Base-by-base conservation (phyloP, 2,329 filamentous ascomycete species). In the Monilinia aucupariae region DNA sequence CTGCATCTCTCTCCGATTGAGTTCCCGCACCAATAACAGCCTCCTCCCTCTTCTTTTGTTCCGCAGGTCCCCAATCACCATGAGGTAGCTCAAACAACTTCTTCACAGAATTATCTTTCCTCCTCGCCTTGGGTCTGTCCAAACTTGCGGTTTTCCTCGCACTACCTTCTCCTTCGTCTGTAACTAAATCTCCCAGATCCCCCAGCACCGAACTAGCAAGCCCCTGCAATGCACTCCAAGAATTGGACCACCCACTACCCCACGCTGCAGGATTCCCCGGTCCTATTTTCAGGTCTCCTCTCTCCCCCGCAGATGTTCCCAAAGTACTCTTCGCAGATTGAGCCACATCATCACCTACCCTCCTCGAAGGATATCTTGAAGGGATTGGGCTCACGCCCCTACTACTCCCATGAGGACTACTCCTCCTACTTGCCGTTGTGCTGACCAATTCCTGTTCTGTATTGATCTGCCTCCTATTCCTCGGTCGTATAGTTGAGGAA, bases 1-100 rank as follows among this genome's bases (percentile, higher is more conserved):
- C 79, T 12, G 81, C 78, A 43, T 86, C 80, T 62, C 83, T 78
- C 64, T 84, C 78, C 4, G 77, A 79, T 32, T 79, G 72, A 48
- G 81, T 82, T 10, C 84, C 84, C 15, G 79, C 78, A 0, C 80
- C 84, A 56, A 86, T 81, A 25, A 64, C 67, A 15, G 64, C 66
- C 62, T 70, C 68, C 37, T 62, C 66, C 62, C 65, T 64, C 39
- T 64, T 68, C 30, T 66, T 66, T 41, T 65, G 54, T 41, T 59
- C 62, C 30, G 54, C 63, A 22, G 71, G 71, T n/a, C 73, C 72
- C 73, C 72, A 74, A 54, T 64, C 63, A 27, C 62, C 62, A 3
- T 64, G 64, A n/a, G 67, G 68, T 41, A 63, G 12, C 27, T 70
- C 68, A 45, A 56, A 67, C 30, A 61, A 50, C 54, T 60, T 53